Evolutionary conservation across 2,329 filamentous ascomycete species (phyloP).

Genomic region (Lasiodiplodia citricola): DNA sequence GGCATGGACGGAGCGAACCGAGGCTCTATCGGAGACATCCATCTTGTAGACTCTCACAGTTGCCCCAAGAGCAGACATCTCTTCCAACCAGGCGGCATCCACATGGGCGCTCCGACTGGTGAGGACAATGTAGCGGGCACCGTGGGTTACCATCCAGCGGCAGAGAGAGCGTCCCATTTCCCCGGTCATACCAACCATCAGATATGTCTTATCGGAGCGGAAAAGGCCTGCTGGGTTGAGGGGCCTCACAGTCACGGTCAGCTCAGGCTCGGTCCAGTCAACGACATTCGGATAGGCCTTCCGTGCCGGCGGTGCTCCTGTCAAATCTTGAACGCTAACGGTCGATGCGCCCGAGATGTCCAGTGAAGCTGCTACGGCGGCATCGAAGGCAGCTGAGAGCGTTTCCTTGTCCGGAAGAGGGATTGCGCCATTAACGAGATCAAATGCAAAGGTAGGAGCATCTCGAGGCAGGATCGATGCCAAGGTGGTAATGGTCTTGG

Average conservation of each 20-base stretch:
- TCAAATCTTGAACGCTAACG: too few relatives aligned
- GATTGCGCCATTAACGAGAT: too few relatives aligned
- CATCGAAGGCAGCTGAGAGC: too few relatives aligned
- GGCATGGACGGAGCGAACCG: neutral
- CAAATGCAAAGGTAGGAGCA: too few relatives aligned
- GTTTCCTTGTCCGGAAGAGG: too few relatives aligned
- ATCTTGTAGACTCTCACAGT: constrained; percentile 2
- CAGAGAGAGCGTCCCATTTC: constrained; percentile 32
- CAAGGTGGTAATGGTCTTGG: too few relatives aligned
- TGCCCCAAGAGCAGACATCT: constrained; percentile 26
- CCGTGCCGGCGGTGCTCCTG: too few relatives aligned
- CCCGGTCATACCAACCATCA: constrained; percentile 33
- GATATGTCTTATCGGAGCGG: constrained; percentile 30
- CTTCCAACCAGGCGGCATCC: constrained; percentile 36
- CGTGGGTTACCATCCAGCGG: constrained; percentile 34
- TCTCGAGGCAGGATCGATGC: too few relatives aligned
- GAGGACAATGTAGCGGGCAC: constrained; percentile 37
- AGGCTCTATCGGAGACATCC: constrained; percentile 27
- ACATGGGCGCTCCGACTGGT: constrained; percentile 48
- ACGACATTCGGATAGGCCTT: neutral
- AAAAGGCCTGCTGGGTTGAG: constrained; percentile 4
- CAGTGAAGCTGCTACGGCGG: too few relatives aligned
- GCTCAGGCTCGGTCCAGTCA: neutral
- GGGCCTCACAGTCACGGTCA: neutral
- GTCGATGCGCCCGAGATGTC: too few relatives aligned